Percentiles rank a stretch among this genome's conserved stretches.
Evolutionary conservation across 176 grass and related monocot genomes (phyloP).

Genomic region (Pontederia paniculata): DNA sequence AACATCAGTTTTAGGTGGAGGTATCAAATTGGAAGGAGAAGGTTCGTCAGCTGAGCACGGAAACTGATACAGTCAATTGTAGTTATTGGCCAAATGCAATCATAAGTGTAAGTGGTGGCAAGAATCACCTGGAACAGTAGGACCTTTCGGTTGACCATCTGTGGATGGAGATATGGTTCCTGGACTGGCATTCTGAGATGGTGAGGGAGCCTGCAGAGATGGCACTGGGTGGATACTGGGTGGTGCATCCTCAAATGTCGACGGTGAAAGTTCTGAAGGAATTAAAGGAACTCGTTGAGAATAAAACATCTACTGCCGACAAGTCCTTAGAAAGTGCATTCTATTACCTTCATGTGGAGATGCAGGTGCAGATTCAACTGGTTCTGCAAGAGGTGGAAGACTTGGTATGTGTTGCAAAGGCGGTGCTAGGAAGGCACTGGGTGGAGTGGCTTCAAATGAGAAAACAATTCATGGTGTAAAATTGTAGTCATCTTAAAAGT

Average conservation of each 20-base stretch:
- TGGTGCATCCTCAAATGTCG: not conserved
- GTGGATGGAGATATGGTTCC: not conserved
- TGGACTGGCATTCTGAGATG: not conserved
- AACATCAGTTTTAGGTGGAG: no score
- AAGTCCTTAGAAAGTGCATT: no score
- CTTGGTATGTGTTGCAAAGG: no score
- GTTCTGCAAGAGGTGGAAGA: no score
- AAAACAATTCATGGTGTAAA: not conserved
- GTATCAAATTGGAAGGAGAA: no score
- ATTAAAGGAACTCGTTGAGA: no score
- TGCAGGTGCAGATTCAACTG: no score
- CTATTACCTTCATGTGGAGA: no score
- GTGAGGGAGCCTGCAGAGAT: not conserved
- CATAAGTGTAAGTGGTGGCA: not conserved
- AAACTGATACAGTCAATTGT: not conserved
- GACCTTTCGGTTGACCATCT: not conserved
- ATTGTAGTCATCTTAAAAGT: not conserved
- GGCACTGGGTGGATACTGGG: not conserved
- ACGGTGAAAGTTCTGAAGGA: not conserved
- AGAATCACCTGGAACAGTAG: not conserved
- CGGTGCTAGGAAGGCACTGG: no score
- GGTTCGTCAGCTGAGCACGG: not conserved
- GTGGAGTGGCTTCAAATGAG: no score
- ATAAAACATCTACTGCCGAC: no score
- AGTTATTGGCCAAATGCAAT: not conserved